Evolutionary conservation across 1,284 basidiomycete genomes (phyloP), one percentile per base, ranked within the genome.

Genomic region (Leccinum griseonigrum): DNA sequence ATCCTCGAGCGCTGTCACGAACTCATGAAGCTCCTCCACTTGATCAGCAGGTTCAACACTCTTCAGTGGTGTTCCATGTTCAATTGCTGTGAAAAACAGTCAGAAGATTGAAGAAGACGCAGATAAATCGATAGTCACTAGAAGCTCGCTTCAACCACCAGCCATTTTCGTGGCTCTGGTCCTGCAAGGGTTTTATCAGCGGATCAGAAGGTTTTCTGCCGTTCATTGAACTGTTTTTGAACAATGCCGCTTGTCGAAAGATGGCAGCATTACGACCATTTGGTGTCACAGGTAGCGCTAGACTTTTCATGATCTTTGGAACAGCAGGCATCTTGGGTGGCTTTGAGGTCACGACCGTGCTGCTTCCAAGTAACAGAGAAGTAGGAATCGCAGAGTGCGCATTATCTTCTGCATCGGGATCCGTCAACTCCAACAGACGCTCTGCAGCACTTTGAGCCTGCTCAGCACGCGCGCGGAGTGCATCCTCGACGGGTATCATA

Each of bases 361-460:
- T 77, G 61, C 74, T 76, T 55, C 82, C 80, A 34, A 84, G 77
- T 36, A 87, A 68, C 36, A 90, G 72, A 0, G 86, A 85, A 22
- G 78, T 71, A 1, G 86, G 85, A 14, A 88, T 80, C 16, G 79
- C 76, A n/a, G 83, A 81, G 62, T 83, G 77, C 57, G 76, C 78
- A 58, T 75, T 67, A 48, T 73, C 78, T 57, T 88, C 86, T 34
- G 85, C 85, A 58, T 91, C 89, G 16, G 88, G 83, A 64, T 92
- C 90, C 22, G 90, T 88, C 26, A 94, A 79, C 71, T 94, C 92
- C 54, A 94, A 74, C 46, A 95, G 76, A 60, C 90, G 83, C 71
- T 92, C 87, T 2, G 92, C 94, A 7, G 94, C 91, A 69, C 91
- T 93, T 70, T 94, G 88, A 0, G 93, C 94, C 71, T 95, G 94